Evolutionary conservation across 2,329 filamentous ascomycete genomes (phyloP).

Genomic region (Xylaria digitata): DNA sequence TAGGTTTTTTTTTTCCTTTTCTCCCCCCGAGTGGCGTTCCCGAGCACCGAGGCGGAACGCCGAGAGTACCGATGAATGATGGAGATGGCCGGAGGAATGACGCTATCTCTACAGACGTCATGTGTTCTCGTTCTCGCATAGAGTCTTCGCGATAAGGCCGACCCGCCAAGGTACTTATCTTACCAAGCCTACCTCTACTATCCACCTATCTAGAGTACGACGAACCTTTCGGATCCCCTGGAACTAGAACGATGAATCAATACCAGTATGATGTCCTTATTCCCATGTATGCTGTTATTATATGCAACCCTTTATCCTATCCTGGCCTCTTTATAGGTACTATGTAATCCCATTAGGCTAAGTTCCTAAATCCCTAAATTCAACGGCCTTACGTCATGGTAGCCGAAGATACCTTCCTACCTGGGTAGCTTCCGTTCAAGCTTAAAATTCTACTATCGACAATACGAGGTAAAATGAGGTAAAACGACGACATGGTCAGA

Average conservation of each 20-base stretch:
- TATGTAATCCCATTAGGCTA: too few relatives aligned
- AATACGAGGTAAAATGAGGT: neutral
- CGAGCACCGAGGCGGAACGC: conserved; percentile 3
- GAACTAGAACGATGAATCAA: too few relatives aligned
- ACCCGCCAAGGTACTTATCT: conserved; percentile 5
- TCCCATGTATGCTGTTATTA: too few relatives aligned
- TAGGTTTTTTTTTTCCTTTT: neutral
- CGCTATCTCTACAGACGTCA: conserved; percentile 36
- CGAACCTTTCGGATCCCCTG: neutral
- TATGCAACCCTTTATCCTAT: too few relatives aligned
- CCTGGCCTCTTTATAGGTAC: neutral
- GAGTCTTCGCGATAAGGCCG: conserved; percentile 34
- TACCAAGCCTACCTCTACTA: neutral
- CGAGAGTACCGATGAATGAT: conserved; percentile 9
- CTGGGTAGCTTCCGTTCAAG: neutral
- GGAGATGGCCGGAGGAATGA: conserved; percentile 2
- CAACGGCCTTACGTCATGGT: conserved; percentile 17
- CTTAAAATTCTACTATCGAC: neutral
- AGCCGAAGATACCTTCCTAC: too few relatives aligned
- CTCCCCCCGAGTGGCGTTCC: neutral
- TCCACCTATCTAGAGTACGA: too few relatives aligned
- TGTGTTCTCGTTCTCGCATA: conserved; percentile 27
- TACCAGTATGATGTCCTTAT: too few relatives aligned
- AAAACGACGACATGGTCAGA: neutral
- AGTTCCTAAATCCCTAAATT: neutral